Percentiles rank a stretch among this genome's conserved stretches.
Evolutionary conservation across 768 basidiomycete species (phyloP).

Genomic region (Lactifluus subvellereus): DNA sequence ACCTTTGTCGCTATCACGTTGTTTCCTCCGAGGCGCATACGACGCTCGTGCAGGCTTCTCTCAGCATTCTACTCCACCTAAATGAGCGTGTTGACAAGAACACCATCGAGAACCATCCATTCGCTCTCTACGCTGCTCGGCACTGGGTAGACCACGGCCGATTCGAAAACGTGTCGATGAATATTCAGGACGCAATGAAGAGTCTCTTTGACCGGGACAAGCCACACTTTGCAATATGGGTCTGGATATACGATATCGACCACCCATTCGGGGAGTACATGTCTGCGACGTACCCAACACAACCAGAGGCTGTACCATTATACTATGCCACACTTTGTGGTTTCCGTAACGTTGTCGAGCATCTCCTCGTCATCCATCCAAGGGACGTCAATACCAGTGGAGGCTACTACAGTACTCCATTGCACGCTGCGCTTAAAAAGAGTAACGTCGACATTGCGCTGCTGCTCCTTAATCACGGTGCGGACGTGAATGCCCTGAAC

Average conservation of each 20-base stretch:
- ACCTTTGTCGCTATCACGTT: neutral
- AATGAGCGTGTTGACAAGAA: neutral
- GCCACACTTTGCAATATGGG: neutral
- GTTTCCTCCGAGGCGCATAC: neutral
- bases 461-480: neutral
- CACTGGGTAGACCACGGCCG: neutral
- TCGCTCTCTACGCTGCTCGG: neutral
- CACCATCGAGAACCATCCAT: neutral
- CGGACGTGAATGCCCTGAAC: neutral
- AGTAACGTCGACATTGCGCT: neutral
- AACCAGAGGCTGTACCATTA: neutral
- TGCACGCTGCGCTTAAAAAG: neutral
- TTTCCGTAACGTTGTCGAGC: neutral
- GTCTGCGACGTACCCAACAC: neutral
- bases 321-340: constrained; percentile 2
- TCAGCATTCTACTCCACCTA: neutral
- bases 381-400: neutral
- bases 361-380: neutral
- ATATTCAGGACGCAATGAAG: neutral
- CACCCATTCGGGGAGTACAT: neutral
- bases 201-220: too few relatives aligned
- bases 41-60: neutral
- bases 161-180: neutral
- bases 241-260: neutral
- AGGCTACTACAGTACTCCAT: neutral